Evolutionary conservation across 2,329 filamentous ascomycete genomes (phyloP), one percentile per base, ranked within the genome.

Genomic region (Aureobasidium sp.): DNA sequence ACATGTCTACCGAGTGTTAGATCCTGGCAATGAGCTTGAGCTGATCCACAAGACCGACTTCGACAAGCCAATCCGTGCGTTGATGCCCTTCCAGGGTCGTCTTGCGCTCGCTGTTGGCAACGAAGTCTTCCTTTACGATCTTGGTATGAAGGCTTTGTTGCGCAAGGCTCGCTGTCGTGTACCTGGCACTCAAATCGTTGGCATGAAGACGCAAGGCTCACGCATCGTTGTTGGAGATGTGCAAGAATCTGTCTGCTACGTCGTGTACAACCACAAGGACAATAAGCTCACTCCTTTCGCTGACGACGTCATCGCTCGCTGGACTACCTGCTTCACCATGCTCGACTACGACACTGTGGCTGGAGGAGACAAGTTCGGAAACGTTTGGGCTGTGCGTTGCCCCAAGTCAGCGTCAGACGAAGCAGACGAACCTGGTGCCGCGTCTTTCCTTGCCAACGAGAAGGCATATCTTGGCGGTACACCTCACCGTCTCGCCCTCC

Each of bases 41-140:
- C 94, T 97, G 63, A 92, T 97, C 65, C 94, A 99, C 77, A 97
- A 97, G 75, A 99, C 95, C 0, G 91, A 91, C 69, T 83, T 97
- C 7, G 90, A 95, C 67, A 87, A 91, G 66, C 92, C 93, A 2
- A 91, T 95, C 1, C 85, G 91, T 69, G 93, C 94, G n/a, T 80
- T 99, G 17, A 79, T 94, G n/a, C 82, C 85, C 3, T 99, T 99
- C 79, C 93, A 97, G 73, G 95, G 95, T 33, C 88, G 89, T 66
- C 80, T 99, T 0, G 78, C 95, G 3, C 88, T 88, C n/a, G 94
- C 92, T 49, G 82, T 97, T 52, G 93, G 92, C 61, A 86, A 87
- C 67, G 85, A 88, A 37, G 77, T 99, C 27, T 85, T 90, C 59
- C 83, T 97, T 50, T 99, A 96, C 71, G 95, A 99, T 70, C 84